phyloP scores from a whole-genome alignment of 2,329 filamentous ascomycete genomes.

The Fusarium compactum region DNA sequence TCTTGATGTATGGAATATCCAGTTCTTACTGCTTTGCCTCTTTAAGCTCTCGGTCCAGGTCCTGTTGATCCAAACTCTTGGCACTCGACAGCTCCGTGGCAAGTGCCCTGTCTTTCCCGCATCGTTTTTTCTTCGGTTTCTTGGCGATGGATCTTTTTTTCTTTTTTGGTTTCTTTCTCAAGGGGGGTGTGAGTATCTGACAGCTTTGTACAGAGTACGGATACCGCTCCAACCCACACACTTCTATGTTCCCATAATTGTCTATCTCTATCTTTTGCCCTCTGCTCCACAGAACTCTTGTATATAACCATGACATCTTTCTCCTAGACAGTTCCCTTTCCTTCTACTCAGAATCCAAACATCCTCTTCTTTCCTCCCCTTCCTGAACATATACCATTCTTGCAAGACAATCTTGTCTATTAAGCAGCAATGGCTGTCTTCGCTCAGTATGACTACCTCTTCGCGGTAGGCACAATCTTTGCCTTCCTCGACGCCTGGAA shows the following conservation, averaged over 20 bases:
- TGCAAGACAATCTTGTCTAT: conserved; percentile 6
- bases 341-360: conserved; percentile 1
- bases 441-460: conserved; percentile 71
- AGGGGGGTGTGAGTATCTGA: conserved; percentile 21
- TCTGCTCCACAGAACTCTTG: conserved; percentile 2
- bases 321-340: not conserved
- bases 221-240: not conserved
- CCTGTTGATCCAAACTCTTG: conserved; percentile 38
- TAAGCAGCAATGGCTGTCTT: conserved; percentile 43
- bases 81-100: conserved; percentile 19
- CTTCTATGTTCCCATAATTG: not conserved
- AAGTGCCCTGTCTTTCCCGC: conserved; percentile 17
- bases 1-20: not conserved
- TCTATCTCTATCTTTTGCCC: conserved; percentile 6
- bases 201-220: not conserved
- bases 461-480: conserved; percentile 73
- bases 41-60: not conserved
- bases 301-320: conserved; percentile 25
- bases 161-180: not conserved
- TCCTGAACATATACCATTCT: not conserved
- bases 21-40: not conserved
- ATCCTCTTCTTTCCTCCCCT: not conserved
- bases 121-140: conserved; percentile 10
- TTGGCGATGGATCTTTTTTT: conserved; percentile 30
- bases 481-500: conserved; percentile 76